Conservation (phyloP, 352 stramenopile species). For the Globisporangium irregulare region DNA sequence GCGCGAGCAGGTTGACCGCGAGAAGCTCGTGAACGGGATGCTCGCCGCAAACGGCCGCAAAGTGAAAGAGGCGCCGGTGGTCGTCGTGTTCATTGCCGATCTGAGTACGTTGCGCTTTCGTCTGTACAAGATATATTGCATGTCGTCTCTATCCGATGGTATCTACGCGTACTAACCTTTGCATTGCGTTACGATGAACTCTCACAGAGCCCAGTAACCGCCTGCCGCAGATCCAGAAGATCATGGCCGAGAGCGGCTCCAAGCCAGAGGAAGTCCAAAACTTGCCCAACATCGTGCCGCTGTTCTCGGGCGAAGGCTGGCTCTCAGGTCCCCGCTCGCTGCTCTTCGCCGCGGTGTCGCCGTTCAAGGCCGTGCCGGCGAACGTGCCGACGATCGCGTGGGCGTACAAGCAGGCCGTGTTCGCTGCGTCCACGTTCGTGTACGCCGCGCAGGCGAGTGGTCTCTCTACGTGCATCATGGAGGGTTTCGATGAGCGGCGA, state of each 20-base stretch:
- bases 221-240: conserved; percentile 63
- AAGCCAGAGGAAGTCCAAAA: conserved; percentile 46
- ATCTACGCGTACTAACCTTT: not conserved
- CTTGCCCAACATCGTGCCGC: conserved; percentile 52
- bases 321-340: conserved; percentile 49
- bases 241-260: conserved; percentile 56
- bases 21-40: conserved; percentile 73
- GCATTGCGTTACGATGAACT: not conserved
- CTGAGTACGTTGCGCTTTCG: conserved; percentile 29
- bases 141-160: not conserved
- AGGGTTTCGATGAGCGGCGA: conserved; percentile 77
- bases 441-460: conserved; percentile 66
- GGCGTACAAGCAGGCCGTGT: conserved; percentile 78
- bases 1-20: conserved; percentile 59
- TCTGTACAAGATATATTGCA: not conserved
- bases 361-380: conserved; percentile 52
- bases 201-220: conserved; percentile 66
- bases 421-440: conserved; percentile 71
- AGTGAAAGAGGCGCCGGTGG: conserved; percentile 72
- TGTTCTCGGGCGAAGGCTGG: conserved; percentile 70
- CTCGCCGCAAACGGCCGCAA: conserved; percentile 69
- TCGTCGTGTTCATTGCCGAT: conserved; percentile 80
- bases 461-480: conserved; percentile 73
- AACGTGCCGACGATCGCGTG: conserved; percentile 69
- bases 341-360: conserved; percentile 61